Percentiles rank a stretch among this genome's conserved stretches.
These are phyloP conservation scores for Candida wancherniae DNA, from an alignment of 805 yeast species.

Conservation along the genomic window DNA sequence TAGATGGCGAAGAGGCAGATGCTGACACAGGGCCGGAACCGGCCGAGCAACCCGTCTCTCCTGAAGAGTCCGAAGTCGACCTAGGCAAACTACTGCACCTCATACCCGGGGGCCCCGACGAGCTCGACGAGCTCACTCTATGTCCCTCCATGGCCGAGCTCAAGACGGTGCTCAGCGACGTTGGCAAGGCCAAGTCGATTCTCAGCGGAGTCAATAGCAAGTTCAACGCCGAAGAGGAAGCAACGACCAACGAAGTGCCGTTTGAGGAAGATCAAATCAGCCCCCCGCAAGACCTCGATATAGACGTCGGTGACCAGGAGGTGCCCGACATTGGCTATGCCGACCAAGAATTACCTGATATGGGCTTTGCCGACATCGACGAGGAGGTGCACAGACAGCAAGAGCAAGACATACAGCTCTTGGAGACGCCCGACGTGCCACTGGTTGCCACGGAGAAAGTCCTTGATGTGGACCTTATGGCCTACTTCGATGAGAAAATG, in stretches of 20 bases:
- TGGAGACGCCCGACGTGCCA: slow-evolving; percentile 1
- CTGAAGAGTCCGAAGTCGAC: slow-evolving; percentile 17
- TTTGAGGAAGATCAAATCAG: slow-evolving; percentile 2
- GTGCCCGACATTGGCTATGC: slow-evolving; percentile 6
- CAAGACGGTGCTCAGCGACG: slow-evolving; percentile 52
- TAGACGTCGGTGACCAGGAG: slow-evolving; percentile 10
- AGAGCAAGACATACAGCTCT: background rate
- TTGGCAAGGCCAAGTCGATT: slow-evolving; percentile 45
- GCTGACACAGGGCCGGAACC: slow-evolving; percentile 4
- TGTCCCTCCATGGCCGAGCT: slow-evolving; percentile 72
- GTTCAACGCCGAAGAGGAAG: slow-evolving; percentile 17
- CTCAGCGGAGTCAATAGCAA: slow-evolving; percentile 38
- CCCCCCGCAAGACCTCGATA: slow-evolving; percentile 18
- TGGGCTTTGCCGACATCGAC: slow-evolving; percentile 3
- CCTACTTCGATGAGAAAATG: slow-evolving; percentile 74
- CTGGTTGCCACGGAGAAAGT: slow-evolving; percentile 17
- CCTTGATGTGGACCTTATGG: slow-evolving; percentile 62
- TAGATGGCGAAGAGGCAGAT: slow-evolving; percentile 12
- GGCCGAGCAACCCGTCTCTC: background rate
- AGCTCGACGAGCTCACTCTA: slow-evolving; percentile 33
- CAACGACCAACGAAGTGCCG: slow-evolving; percentile 1
- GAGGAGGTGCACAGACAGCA: slow-evolving; percentile 3
- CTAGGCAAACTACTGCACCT: slow-evolving; percentile 17
- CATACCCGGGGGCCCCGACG: slow-evolving; percentile 19
- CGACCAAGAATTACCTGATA: no score